Base-by-base conservation (phyloP, 2,329 filamentous ascomycete species). In the Fusarium sp. region DNA sequence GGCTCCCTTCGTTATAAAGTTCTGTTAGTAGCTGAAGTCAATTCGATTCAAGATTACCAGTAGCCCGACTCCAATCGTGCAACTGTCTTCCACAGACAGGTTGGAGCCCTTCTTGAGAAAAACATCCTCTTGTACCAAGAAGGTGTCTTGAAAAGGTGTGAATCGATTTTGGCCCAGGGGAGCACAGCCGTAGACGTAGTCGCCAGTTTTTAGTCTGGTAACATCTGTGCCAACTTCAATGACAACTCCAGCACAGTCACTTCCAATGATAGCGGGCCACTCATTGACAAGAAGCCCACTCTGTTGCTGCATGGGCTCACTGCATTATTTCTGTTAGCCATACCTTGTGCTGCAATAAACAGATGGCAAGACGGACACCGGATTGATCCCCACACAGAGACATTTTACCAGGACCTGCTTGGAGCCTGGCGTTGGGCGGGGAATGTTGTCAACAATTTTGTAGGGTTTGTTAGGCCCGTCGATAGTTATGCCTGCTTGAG, bases 261-360 rank as follows among this genome's bases (percentile, higher is more conserved):
- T 80, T 15, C 80, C 80, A 1, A 81, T 66, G 15, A 82, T 73
- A 3, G 78, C 78, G 1, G 80, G 80, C 73, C 75, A 80, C 7
- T 71, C 65, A 1, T 52, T 67, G 11, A 81, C 62, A 5, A 82
- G 69, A 0, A 76, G 38, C 11, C 80, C 80, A 0, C 72, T 73
- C 5, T 73, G 62, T 40, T 77, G 76, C 71, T 81, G 80, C 43
- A 80, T 70, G 0, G 65, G 61, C 11, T 82, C 80, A 4, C 73
- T 78, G 26, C 28, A n/a, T 6, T 6, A 15, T 10, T 7, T 6
- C 4, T 10, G 19, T 69, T 19, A 64, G 47, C 7, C 6, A 3
- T 3, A 21, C 11, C 2, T 28, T 17, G 6, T 11, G 2, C 4
- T 22, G 0, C 28, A 7, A 6, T 6, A 19, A 13, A 1, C 2